Percentiles rank a stretch among this genome's conserved stretches.
phyloP scores from a whole-genome alignment of 208 protist species.

The Leishmania gerbilli region DNA sequence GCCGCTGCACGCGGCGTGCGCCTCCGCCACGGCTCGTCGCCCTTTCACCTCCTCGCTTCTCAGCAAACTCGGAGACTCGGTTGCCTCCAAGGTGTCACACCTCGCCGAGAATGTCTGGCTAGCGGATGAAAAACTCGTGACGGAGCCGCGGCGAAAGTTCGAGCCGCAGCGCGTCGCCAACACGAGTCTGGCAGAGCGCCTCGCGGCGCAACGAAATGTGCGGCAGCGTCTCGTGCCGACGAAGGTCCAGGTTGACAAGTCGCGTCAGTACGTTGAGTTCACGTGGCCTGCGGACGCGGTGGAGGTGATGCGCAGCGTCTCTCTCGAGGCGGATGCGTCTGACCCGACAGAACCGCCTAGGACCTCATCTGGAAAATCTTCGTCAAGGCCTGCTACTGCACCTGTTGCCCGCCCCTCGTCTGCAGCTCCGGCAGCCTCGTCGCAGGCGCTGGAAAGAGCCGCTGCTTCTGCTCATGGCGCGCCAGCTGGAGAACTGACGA shows the following conservation, averaged over 20 bases:
- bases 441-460: not conserved
- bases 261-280: slow-evolving; percentile 67
- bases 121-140: slow-evolving; percentile 64
- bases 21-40: not conserved
- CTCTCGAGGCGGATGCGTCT: not conserved
- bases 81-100: slow-evolving; percentile 31
- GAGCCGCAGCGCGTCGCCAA: slow-evolving; percentile 32
- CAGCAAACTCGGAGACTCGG: slow-evolving; percentile 15
- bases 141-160: slow-evolving; percentile 60
- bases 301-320: slow-evolving; percentile 9
- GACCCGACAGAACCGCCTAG: not conserved
- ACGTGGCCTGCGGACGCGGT: slow-evolving; percentile 58
- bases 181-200: slow-evolving; percentile 65
- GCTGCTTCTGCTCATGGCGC: not conserved
- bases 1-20: not conserved
- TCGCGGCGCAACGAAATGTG: slow-evolving; percentile 50
- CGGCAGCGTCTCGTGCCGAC: slow-evolving; percentile 59
- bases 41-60: slow-evolving; percentile 6
- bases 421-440: not conserved
- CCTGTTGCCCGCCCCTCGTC: not conserved
- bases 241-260: slow-evolving; percentile 54
- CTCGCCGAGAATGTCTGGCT: slow-evolving; percentile 23
- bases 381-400: not conserved
- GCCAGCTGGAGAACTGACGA: not conserved
- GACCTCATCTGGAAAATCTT: not conserved